Evolutionary conservation across 2,329 filamentous ascomycete species (phyloP).

Genomic region (Huntiella moniliformis): DNA sequence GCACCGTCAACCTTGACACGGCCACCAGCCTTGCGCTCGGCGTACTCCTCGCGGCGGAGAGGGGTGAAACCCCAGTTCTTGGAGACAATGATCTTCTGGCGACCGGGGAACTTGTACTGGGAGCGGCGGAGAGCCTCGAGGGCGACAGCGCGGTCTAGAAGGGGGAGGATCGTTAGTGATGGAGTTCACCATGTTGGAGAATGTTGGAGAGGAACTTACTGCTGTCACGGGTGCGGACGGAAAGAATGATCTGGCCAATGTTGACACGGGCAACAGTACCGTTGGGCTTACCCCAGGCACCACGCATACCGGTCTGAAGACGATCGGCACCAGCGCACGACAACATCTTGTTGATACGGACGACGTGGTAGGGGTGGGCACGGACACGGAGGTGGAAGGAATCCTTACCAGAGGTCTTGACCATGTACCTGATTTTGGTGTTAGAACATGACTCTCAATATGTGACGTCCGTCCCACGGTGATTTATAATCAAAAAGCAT

Average conservation of each 20-base stretch:
- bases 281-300: constrained; percentile 99
- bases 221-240: constrained; percentile 87
- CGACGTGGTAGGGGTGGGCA: constrained; percentile 98
- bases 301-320: constrained; percentile 99
- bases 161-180: not conserved
- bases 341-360: constrained; percentile 99
- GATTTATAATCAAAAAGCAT: no score
- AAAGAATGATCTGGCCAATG: constrained; percentile 98
- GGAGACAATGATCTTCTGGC: constrained; percentile 99
- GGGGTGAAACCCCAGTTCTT: constrained; percentile 99
- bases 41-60: constrained; percentile 92
- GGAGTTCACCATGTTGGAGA: not conserved
- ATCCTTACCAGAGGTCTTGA: constrained; percentile 55
- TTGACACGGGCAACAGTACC: constrained; percentile 98
- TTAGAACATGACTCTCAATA: not conserved
- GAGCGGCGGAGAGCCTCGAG: constrained; percentile 98
- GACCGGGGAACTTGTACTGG: constrained; percentile 99
- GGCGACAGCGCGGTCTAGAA: constrained; percentile 66
- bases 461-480: not conserved
- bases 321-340: constrained; percentile 99
- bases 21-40: constrained; percentile 84
- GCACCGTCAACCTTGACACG: constrained; percentile 94
- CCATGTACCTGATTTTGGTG: constrained; percentile 35
- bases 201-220: constrained; percentile 33
- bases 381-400: constrained; percentile 59